Evolutionary conservation across 164 flowering plant species (phyloP).

Genomic region (Echeveria elegans): DNA sequence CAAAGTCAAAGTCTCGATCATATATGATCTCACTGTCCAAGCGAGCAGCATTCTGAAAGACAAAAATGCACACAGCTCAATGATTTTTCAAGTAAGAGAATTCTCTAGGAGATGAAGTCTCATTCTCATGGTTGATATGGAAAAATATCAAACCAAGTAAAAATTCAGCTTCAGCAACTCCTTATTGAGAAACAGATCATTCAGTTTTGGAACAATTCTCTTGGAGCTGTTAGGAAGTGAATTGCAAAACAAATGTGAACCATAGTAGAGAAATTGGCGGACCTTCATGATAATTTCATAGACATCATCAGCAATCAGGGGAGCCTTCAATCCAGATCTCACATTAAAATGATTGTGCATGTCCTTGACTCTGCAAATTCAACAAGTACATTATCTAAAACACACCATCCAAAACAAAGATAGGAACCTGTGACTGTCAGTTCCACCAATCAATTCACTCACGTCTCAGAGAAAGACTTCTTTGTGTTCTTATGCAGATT

Average conservation of each 20-base stretch:
- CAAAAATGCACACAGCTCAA: too few species aligned
- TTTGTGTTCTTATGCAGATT: conserved; percentile 94
- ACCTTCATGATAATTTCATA: conserved; percentile 96
- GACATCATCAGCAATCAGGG: conserved; percentile 90
- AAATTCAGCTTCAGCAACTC: too few species aligned
- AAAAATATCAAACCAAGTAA: too few species aligned
- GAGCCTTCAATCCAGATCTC: conserved; percentile 72
- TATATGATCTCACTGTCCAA: conserved; percentile 95
- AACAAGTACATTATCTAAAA: neutral
- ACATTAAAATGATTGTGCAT: conserved; percentile 68
- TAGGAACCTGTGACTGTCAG: too few species aligned
- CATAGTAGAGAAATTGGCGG: neutral
- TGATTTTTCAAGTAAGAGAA: too few species aligned
- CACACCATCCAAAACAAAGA: neutral
- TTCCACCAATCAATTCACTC: conserved; percentile 16
- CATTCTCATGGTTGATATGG: too few species aligned
- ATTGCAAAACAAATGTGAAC: neutral
- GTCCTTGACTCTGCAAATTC: conserved; percentile 51
- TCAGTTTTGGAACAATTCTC: neutral
- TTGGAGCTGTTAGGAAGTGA: neutral
- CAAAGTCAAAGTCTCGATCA: conserved; percentile 96
- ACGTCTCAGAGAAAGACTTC: conserved; percentile 96
- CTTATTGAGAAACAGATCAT: neutral
- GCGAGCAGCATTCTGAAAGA: conserved; percentile 78
- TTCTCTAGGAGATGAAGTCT: too few species aligned